Conservation (phyloP, 805 yeast species). For the Allodekkera sacchari region DNA sequence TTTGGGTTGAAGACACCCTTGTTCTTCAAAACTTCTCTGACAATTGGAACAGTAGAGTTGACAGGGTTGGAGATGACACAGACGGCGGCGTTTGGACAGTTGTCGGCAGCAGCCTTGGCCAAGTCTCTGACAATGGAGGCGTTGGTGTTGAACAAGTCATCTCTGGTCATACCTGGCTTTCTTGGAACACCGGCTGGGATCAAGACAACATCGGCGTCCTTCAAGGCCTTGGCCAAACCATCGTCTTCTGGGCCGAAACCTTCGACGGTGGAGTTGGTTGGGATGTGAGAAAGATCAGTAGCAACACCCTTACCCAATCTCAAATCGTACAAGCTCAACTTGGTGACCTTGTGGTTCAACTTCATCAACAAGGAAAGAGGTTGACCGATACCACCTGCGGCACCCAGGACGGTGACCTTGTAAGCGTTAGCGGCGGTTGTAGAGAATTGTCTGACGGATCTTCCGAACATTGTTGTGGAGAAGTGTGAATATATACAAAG, state of each 20-base stretch:
- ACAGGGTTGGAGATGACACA: constrained; percentile 90
- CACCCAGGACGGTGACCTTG: constrained; percentile 77
- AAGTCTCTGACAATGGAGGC: constrained; percentile 92
- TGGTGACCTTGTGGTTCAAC: constrained; percentile 81
- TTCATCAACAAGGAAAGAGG: constrained; percentile 78
- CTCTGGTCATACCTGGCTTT: constrained; percentile 99
- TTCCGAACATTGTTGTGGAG: constrained; percentile 44
- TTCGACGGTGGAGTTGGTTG: constrained; percentile 81
- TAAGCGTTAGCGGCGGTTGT: constrained; percentile 58
- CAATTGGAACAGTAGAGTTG: constrained; percentile 95
- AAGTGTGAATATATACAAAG: background rate
- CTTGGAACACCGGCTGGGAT: constrained; percentile 98
- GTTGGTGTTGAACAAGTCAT: constrained; percentile 91
- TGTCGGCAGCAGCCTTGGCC: constrained; percentile 76
- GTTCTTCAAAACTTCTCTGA: constrained; percentile 81
- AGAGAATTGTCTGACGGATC: constrained; percentile 48
- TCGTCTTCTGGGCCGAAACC: constrained; percentile 77
- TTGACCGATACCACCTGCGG: constrained; percentile 95
- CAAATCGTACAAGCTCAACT: constrained; percentile 79
- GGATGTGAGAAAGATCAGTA: constrained; percentile 89
- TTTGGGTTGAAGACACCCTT: constrained; percentile 86
- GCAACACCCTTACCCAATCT: constrained; percentile 96
- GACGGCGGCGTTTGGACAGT: constrained; percentile 77
- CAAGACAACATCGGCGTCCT: constrained; percentile 76
- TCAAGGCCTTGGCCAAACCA: constrained; percentile 61